Percentiles rank a stretch among this genome's conserved stretches.
Evolutionary conservation across 495 filamentous ascomycete genomes (phyloP).

Genomic region (Geopyxis carbonaria): DNA sequence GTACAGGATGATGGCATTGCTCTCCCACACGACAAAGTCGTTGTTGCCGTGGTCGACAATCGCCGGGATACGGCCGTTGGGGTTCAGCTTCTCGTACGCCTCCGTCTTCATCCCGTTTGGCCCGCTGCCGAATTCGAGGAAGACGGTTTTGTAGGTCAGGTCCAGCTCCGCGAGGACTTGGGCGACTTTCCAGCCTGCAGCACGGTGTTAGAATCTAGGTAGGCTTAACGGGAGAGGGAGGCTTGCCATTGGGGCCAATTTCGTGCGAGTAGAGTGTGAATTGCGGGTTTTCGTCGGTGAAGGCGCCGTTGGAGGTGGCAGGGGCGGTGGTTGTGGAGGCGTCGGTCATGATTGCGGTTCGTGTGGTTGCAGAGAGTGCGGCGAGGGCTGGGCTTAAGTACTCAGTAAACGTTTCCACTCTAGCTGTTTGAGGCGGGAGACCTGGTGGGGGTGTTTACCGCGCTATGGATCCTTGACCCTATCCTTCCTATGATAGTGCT

Average conservation of each 20-base stretch:
- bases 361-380: too few species aligned
- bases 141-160: slow-evolving; percentile 36
- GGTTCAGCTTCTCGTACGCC: slow-evolving; percentile 44
- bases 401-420: too few species aligned
- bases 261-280: slow-evolving; percentile 17
- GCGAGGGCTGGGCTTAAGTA: too few species aligned
- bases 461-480: too few species aligned
- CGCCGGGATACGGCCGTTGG: slow-evolving; percentile 50
- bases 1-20: slow-evolving; percentile 56
- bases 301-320: slow-evolving; percentile 4
- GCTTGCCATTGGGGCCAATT: slow-evolving; percentile 10
- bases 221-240: background rate
- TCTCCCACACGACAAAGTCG: slow-evolving; percentile 50
- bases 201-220: background rate
- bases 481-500: too few species aligned
- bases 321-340: too few species aligned
- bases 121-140: slow-evolving; percentile 26
- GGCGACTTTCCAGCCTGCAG: slow-evolving; percentile 35
- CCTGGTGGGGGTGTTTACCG: too few species aligned
- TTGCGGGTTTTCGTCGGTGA: slow-evolving; percentile 14
- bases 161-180: slow-evolving; percentile 47
- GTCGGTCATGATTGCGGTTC: too few species aligned
- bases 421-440: too few species aligned
- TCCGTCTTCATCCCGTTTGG: slow-evolving; percentile 39
- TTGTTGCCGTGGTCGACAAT: slow-evolving; percentile 52